These are phyloP conservation scores for Beauveria sp. DNA, from an alignment of 2,329 filamentous ascomycete genomes.

Conservation along the genomic window DNA sequence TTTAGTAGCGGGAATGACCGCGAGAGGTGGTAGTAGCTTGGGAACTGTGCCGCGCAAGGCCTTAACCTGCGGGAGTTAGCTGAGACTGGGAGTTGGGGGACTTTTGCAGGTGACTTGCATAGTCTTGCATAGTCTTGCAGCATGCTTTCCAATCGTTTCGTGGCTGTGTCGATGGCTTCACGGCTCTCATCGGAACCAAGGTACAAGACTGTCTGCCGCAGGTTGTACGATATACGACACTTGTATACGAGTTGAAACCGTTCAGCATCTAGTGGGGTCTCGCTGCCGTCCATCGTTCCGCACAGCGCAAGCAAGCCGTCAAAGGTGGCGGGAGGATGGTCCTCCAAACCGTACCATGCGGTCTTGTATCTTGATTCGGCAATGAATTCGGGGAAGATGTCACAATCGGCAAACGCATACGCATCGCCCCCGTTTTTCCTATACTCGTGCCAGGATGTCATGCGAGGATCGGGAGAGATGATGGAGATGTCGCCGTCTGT, in stretches of 20 bases:
- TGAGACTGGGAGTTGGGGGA: no score
- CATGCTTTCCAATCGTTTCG: neutral
- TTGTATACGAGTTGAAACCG: neutral
- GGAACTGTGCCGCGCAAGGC: neutral
- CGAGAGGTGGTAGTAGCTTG: no score
- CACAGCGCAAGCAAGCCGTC: neutral
- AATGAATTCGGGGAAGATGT: neutral
- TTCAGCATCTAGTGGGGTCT: neutral
- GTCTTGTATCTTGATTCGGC: neutral
- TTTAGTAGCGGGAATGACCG: neutral
- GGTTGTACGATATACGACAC: constrained; percentile 7
- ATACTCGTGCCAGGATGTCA: neutral
- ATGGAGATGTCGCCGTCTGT: neutral
- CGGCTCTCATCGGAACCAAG: constrained; percentile 1
- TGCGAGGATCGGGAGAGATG: neutral
- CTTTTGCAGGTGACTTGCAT: neutral
- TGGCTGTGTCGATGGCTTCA: neutral
- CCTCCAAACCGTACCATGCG: neutral
- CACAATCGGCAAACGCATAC: neutral
- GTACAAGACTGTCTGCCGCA: constrained; percentile 7
- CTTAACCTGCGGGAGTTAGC: neutral
- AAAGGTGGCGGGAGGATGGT: neutral
- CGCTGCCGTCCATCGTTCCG: neutral
- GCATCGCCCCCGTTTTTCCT: neutral
- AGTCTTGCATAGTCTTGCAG: neutral